Conservation (phyloP, 2,329 filamentous ascomycete genomes). For the Colletotrichum sp. region DNA sequence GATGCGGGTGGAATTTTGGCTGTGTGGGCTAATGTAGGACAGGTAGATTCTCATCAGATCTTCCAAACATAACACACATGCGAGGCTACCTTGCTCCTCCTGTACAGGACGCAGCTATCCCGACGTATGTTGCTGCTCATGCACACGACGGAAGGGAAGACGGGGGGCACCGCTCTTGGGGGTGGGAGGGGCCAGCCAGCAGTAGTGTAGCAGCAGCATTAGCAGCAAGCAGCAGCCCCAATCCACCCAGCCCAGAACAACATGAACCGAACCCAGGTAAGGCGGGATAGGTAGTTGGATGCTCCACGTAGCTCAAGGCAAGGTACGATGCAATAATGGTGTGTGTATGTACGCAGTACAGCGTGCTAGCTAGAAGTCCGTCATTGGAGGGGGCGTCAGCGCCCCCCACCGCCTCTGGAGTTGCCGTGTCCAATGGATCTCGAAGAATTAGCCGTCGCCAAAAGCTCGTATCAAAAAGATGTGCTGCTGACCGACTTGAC, state of each 20-base stretch:
- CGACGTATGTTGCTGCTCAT: conserved; percentile 3
- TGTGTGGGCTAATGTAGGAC: conserved; percentile 17
- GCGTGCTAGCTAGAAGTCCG: not conserved
- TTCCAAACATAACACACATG: conserved; percentile 6
- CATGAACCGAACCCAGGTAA: not conserved
- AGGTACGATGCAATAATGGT: not conserved
- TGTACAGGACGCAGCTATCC: conserved; percentile 18
- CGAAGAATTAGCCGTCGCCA: not conserved
- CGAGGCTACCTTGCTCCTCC: not conserved
- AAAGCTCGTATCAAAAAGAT: not conserved
- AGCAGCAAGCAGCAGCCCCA: not conserved
- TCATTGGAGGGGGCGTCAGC: not conserved
- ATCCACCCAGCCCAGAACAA: not conserved
- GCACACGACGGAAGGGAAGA: conserved; percentile 17
- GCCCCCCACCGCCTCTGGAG: not conserved
- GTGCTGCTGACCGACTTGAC: not conserved
- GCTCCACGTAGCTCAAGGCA: not conserved
- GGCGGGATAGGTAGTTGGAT: not conserved
- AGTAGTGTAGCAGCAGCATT: not conserved
- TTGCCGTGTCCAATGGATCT: not conserved
- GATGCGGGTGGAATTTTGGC: not conserved
- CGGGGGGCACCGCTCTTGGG: not conserved
- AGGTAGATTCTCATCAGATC: conserved; percentile 17
- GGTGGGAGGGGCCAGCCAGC: not conserved
- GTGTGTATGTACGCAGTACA: not conserved